phyloP scores from a whole-genome alignment of 164 flowering plant species.

The Akebia trifoliata region DNA sequence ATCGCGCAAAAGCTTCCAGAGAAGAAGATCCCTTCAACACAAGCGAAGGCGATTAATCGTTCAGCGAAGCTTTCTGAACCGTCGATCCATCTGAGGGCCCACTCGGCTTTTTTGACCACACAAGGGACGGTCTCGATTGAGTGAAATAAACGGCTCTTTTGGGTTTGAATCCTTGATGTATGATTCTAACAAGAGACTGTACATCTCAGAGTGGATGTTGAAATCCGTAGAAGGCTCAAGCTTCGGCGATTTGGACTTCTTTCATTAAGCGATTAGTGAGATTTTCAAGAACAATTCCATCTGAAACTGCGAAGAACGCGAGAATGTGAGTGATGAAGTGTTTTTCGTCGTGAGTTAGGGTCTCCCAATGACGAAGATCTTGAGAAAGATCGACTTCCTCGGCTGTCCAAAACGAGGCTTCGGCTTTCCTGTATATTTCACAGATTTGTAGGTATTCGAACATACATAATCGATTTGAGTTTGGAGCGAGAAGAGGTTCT shows the following conservation, averaged over 20 bases:
- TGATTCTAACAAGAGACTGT: conserved; percentile 63
- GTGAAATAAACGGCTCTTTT: conserved; percentile 53
- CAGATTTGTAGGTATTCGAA: conserved; percentile 75
- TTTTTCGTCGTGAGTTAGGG: conserved; percentile 35
- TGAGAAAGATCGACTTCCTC: conserved; percentile 79
- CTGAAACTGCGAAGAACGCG: conserved; percentile 90
- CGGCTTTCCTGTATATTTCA: conserved; percentile 95
- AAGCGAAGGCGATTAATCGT: conserved; percentile 79
- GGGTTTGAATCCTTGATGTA: no score
- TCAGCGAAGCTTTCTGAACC: conserved; percentile 70
- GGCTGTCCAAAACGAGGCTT: conserved; percentile 88
- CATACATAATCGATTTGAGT: conserved; percentile 87
- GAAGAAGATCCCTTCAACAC: no score
- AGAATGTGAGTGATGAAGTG: no score
- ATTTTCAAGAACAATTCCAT: conserved; percentile 81
- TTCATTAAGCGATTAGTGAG: conserved; percentile 82
- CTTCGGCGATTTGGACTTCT: conserved; percentile 76
- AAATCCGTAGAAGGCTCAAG: conserved; percentile 81
- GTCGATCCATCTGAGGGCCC: no score
- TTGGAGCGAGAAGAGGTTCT: conserved; percentile 72
- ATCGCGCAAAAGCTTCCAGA: conserved; percentile 82
- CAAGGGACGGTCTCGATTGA: conserved; percentile 78
- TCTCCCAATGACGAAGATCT: conserved; percentile 59
- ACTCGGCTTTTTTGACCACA: conserved; percentile 64
- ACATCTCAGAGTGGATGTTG: conserved; percentile 94